Evolutionary conservation across 2,329 filamentous ascomycete genomes (phyloP).

Genomic region (Botrytis galanthina): DNA sequence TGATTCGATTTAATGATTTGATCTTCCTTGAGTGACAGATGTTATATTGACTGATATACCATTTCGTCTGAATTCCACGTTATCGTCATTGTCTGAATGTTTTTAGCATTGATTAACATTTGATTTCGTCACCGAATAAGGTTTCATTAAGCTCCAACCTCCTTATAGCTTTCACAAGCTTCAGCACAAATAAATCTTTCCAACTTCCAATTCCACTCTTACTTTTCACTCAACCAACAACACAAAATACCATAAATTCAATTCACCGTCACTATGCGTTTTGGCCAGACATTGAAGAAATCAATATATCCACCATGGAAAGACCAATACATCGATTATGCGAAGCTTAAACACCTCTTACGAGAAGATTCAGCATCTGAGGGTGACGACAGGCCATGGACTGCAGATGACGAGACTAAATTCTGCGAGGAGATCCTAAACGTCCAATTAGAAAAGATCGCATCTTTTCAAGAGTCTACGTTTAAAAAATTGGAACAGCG

Average conservation of each 20-base stretch:
- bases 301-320: conserved; percentile 85
- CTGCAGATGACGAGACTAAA: conserved; percentile 85
- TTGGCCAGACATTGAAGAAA: conserved; percentile 81
- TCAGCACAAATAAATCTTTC: conserved; percentile 7
- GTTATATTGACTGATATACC: not conserved
- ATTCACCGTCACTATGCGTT: conserved; percentile 67
- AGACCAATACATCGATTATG: conserved; percentile 92
- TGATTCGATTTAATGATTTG: not conserved
- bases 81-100: not conserved
- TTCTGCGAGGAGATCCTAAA: conserved; percentile 97
- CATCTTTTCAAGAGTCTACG: conserved; percentile 81
- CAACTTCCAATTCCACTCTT: conserved; percentile 10
- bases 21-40: not conserved
- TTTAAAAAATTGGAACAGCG: conserved; percentile 57
- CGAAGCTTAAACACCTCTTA: conserved; percentile 84
- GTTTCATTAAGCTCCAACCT: conserved; percentile 1
- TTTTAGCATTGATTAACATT: not conserved
- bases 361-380: conserved; percentile 61
- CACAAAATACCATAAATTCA: not conserved
- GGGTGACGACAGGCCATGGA: conserved; percentile 69
- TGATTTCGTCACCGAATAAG: not conserved
- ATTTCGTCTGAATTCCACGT: not conserved
- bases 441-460: conserved; percentile 91
- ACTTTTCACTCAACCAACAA: not conserved
- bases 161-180: conserved; percentile 6